Percentiles rank a stretch among this genome's conserved stretches.
phyloP scores from a whole-genome alignment of 371 early-diverging fungal species.

The Blastocladiella emersonii region DNA sequence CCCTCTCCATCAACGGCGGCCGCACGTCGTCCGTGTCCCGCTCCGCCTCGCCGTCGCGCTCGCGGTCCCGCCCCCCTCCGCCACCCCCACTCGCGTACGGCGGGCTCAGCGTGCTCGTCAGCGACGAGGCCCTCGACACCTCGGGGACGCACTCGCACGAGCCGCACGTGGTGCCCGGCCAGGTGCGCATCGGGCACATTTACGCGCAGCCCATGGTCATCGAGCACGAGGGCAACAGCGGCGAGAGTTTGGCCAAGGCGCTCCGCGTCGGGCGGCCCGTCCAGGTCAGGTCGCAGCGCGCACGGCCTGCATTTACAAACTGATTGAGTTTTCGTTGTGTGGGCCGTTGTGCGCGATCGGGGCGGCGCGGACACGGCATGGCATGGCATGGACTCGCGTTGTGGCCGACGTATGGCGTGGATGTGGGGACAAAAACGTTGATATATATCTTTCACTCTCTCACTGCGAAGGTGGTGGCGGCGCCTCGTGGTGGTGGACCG shows the following conservation, averaged over 20 bases:
- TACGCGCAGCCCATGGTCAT: conserved; percentile 4
- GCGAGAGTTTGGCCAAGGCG: neutral
- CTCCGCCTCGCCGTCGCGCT: neutral
- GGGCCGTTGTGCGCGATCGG: too few species aligned
- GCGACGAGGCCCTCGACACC: neutral
- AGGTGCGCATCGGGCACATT: conserved; percentile 1
- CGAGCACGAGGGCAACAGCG: neutral
- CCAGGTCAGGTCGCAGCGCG: neutral
- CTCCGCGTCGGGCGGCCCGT: neutral
- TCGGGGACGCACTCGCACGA: too few species aligned
- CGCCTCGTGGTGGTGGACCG: too few species aligned
- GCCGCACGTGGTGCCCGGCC: neutral
- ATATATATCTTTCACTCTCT: too few species aligned
- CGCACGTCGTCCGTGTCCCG: too few species aligned
- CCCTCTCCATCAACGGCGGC: too few species aligned
- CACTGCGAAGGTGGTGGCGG: too few species aligned
- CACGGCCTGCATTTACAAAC: neutral
- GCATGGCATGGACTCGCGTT: too few species aligned
- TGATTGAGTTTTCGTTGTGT: too few species aligned
- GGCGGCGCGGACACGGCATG: too few species aligned
- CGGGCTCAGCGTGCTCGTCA: neutral
- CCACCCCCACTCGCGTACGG: neutral
- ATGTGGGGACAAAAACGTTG: too few species aligned
- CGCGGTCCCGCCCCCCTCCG: neutral
- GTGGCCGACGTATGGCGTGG: too few species aligned